Base-by-base conservation (phyloP, 2,329 filamentous ascomycete genomes). In the Karstenula rhodostoma region DNA sequence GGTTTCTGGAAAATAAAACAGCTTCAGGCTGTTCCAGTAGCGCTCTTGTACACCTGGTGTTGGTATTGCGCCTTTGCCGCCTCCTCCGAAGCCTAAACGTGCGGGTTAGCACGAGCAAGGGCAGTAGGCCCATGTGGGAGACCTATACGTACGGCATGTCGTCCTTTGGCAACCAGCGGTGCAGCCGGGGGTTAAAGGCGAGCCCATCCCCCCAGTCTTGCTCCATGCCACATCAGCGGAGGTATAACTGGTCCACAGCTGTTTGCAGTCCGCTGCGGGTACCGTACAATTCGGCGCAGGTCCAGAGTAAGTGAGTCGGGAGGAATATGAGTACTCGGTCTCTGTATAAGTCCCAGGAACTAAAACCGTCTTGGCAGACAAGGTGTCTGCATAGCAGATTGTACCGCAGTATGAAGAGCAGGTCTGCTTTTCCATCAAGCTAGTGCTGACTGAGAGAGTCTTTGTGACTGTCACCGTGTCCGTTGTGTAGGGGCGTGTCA, bases 11-110 rank as follows among this genome's bases (percentile, higher is more conserved):
- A 43, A 55, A 19, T 55, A 55, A 23, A 22, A 55, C 19, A 55
- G 8, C 13, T 46, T 19, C 19, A 55, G 52, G 13, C 52, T 55
- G 29, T 55, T 46, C 17, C 22, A 55, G 19, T 33, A 33, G 27
- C 52, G 52, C 42, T 55, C 52, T 23, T 33, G 25, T 12, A 55
- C 29, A 25, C 52, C 52, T 10, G 40, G 29, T 12, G 52, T 55
- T 25, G 51, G 51, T 33, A 42, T 17, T 4, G n/a, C 12, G 8
- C 40, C 52, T 27, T 46, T 55, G 42, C 47, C 42, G 42, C 52
- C 52, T 25, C 52, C 52, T 35, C 52, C 52, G 17, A 55, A 55
- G 23, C n/a, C n/a, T n/a, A n/a, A n/a, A n/a, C n/a, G n/a, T n/a
- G n/a, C n/a, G n/a, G n/a, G n/a, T n/a, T n/a, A n/a, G n/a, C n/a